Evolutionary conservation across 2,329 filamentous ascomycete species (phyloP), one percentile per base, ranked within the genome.

Genomic region (Penicillium sp.): DNA sequence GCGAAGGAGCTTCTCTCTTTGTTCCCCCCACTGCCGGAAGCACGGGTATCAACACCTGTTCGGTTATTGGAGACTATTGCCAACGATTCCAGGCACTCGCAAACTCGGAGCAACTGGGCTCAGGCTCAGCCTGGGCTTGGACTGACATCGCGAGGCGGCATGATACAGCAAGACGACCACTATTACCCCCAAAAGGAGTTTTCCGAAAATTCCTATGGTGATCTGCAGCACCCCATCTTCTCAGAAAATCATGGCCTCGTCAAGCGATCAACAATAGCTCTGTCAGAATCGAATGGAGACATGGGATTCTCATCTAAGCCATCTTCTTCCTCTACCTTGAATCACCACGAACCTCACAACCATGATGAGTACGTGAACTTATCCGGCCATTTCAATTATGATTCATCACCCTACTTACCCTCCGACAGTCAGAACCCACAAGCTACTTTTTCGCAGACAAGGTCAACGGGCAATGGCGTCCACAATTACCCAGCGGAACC

Each of bases 1-100:
- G 93, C 94, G 4, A 84, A 85, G 46, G 82, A 87, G 26, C 80
- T 97, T 14, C 78, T 96, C 14, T 71, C 75, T 0, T 77, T 86
- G 62, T 94, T 96, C 59, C 90, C 90, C 8, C 54, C 60, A 16
- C 17, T 49, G 5, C 51, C 51, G 17, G 50, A 56, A 28, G 56
- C 59, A 22, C 52, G 61, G 47, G 43, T 55, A 45, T 47, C 58
- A 41, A 50, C 62, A 40, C 46, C 58, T 44, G 55, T 46, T 26
- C 59, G 55, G 25, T 40, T 53, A 43, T 8, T 55, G 19, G 47
- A 51, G 19, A 44, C 30, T 1, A 25, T 35, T 31, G 16, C 41
- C 37, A 55, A 46, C 17, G 43, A 58, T 4, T 30, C 48, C 5
- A 25, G 35, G 12, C 50, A 58, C 8, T 31, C 60, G 11, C 35